These are phyloP conservation scores for Geoglossum cookeanum DNA, from an alignment of 2,329 filamentous ascomycete species.

Conservation along the genomic window DNA sequence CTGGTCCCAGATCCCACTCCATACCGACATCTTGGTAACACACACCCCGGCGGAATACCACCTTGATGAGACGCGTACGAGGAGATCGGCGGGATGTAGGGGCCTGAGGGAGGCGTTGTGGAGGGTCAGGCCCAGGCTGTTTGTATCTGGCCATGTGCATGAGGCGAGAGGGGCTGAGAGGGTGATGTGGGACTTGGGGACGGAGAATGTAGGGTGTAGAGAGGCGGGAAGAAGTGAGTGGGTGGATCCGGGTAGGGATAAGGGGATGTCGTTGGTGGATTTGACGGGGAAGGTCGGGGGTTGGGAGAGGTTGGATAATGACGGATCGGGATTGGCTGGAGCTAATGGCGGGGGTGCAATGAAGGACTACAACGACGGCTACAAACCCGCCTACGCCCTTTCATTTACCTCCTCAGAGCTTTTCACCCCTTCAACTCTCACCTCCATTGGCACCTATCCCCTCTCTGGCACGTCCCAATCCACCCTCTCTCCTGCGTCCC, in stretches of 20 bases:
- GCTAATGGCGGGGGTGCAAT: neutral
- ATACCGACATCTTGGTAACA: constrained; percentile 48
- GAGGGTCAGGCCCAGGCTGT: constrained; percentile 41
- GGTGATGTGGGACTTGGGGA: constrained; percentile 37
- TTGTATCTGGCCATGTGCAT: constrained; percentile 56
- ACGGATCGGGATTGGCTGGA: neutral
- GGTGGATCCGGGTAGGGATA: constrained; percentile 37
- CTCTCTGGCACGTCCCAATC: neutral
- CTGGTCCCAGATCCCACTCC: constrained; percentile 42
- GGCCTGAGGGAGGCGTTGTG: constrained; percentile 36
- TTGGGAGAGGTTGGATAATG: constrained; percentile 15
- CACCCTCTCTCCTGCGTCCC: neutral
- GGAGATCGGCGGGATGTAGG: constrained; percentile 34
- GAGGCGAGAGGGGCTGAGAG: constrained; percentile 43
- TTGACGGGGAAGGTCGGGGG: constrained; percentile 27
- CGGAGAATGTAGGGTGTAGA: constrained; percentile 23
- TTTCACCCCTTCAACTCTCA: neutral
- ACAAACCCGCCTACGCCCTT: neutral
- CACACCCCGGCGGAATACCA: constrained; percentile 47
- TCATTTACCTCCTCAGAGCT: neutral
- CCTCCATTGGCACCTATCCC: neutral
- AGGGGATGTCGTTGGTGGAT: constrained; percentile 45
- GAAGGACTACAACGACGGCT: too few species aligned
- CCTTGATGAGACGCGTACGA: constrained; percentile 29
- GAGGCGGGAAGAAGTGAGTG: constrained; percentile 30